These are phyloP conservation scores for Phlebopus sp. DNA, from an alignment of 1,284 basidiomycete species.

Conservation along the genomic window DNA sequence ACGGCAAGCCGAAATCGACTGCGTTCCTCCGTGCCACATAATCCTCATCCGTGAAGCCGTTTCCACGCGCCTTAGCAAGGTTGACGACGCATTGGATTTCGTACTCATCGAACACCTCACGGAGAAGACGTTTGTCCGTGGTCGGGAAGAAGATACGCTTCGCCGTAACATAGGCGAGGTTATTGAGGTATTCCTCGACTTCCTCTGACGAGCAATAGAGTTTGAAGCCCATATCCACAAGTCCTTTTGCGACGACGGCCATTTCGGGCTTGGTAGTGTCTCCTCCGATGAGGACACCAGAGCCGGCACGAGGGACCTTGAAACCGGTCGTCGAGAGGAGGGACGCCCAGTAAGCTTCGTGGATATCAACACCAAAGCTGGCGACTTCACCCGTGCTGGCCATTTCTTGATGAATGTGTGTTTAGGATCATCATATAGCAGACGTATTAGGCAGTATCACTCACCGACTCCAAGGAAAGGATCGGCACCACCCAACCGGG, in stretches of 20 bases:
- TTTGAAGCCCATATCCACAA: constrained; percentile 86
- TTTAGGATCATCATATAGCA: neutral
- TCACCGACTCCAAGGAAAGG: constrained; percentile 93
- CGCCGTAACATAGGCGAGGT: constrained; percentile 73
- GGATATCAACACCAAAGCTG: constrained; percentile 91
- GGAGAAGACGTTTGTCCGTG: constrained; percentile 93
- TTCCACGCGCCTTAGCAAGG: constrained; percentile 81
- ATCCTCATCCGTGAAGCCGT: constrained; percentile 85
- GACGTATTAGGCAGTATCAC: constrained; percentile 28
- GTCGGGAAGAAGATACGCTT: constrained; percentile 96
- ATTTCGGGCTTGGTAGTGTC: constrained; percentile 84
- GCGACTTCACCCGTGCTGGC: constrained; percentile 98
- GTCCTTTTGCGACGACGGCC: constrained; percentile 70
- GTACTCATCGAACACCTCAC: constrained; percentile 91
- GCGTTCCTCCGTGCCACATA: constrained; percentile 92
- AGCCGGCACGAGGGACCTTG: constrained; percentile 78
- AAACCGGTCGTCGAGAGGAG: constrained; percentile 89
- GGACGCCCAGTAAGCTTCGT: constrained; percentile 97
- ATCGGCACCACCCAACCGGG: constrained; percentile 90
- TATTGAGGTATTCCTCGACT: constrained; percentile 85
- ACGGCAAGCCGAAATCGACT: constrained; percentile 86
- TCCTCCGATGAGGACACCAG: constrained; percentile 87
- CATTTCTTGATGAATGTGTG: constrained; percentile 67
- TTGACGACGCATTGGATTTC: constrained; percentile 97
- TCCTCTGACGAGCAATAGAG: constrained; percentile 82